A percentile compares a stretch with the other conserved stretches of the same genome.
Evolutionary conservation across 768 basidiomycete genomes (phyloP).

Genomic region (Rhodotorula paludigena): DNA sequence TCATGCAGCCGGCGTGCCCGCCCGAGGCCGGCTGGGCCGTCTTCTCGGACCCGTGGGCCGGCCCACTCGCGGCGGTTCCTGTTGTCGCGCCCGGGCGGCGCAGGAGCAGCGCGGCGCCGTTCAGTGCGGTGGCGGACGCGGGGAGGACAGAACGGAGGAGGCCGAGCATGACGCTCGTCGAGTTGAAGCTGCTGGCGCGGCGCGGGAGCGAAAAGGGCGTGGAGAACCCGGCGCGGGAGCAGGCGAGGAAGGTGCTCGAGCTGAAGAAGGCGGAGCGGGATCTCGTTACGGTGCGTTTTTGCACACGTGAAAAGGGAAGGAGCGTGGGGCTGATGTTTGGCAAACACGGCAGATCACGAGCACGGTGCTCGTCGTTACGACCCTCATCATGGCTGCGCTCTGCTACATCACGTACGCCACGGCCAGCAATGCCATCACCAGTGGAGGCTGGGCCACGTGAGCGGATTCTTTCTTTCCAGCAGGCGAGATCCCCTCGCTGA

Average conservation of each 20-base stretch:
- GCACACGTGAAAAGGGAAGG: background rate
- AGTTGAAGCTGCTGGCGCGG: background rate
- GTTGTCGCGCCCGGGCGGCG: too few relatives aligned
- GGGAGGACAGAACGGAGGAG: background rate
- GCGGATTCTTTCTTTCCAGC: background rate
- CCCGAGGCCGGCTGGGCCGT: too few relatives aligned
- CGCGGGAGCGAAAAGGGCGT: too few relatives aligned
- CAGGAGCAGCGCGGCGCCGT: too few relatives aligned
- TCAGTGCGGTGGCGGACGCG: too few relatives aligned
- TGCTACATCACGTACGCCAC: too few relatives aligned
- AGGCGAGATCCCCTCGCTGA: background rate
- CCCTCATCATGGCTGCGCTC: background rate
- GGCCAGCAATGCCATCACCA: too few relatives aligned
- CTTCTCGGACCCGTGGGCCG: too few relatives aligned
- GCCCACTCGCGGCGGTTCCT: too few relatives aligned
- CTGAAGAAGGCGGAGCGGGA: conserved; percentile 10
- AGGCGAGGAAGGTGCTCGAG: conserved; percentile 5
- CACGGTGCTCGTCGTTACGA: background rate
- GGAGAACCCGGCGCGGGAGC: background rate
- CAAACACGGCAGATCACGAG: background rate
- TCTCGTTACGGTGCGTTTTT: background rate
- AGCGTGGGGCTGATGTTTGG: background rate
- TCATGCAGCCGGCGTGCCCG: too few relatives aligned
- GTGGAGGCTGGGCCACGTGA: too few relatives aligned
- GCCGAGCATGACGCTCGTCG: background rate